Evolutionary conservation across 2,329 filamentous ascomycete species (phyloP), one percentile per base, ranked within the genome.

Genomic region (Calonectria leucothoes): DNA sequence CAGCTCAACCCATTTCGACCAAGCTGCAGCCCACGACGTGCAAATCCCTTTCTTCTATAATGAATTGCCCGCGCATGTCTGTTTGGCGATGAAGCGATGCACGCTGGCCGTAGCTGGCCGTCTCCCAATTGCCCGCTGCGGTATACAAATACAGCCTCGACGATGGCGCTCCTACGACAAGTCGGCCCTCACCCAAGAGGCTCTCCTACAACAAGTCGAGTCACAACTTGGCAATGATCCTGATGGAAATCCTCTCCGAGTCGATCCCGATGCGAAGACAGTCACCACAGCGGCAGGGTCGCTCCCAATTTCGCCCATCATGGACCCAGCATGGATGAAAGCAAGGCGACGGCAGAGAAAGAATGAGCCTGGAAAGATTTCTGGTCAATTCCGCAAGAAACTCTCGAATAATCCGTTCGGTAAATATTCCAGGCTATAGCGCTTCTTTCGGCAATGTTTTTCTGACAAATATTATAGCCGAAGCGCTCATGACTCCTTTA

Each of bases 381-480:
- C 71, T 2, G 86, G 83, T 15, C 83, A 87, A 3, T 90, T 94
- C 72, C 90, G 93, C 79, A 87, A 86, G 70, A 88, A 90, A 72
- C 84, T 95, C 2, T 85, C 85, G 35, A 87, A 87, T 45, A 95
- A 94, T 76, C 87, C 92, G 3, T 95, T 90, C 77, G 93, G 92
- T 93, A 85, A 35, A 85, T 15, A 10, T 17, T 12, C 8, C 48
- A 14, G 17, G 3, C 15, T 6, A 25, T 4, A 29, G 12, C 0
- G 5, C 20, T 45, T 7, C 29, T 55, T n/a, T 20, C 23, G 23
- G 15, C n/a, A 7, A 12, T 7, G 31, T 17, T 23, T 69, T 20
- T 23, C 69, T 73, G 65, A 64, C 49, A 27, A 48, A 67, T 6
- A 15, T 3, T 37, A 31, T 69, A 94, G 93, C 93, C 4, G 88